Evolutionary conservation across 2,329 filamentous ascomycete genomes (phyloP).

Genomic region (Didymella pomorum): DNA sequence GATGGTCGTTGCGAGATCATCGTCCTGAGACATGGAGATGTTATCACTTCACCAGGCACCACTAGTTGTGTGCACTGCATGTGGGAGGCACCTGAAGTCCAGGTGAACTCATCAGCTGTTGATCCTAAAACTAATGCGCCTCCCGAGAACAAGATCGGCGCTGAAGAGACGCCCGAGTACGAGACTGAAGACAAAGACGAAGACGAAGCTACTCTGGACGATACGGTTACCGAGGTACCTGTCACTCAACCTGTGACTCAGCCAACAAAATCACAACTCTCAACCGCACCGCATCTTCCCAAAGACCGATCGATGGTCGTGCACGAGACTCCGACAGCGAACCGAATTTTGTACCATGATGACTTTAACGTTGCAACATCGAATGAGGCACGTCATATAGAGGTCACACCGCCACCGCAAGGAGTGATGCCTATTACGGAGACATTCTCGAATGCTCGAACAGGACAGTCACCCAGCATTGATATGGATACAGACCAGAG

Average conservation of each 20-base stretch:
- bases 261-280: slow-evolving; percentile 16
- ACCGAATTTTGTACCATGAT: slow-evolving; percentile 21
- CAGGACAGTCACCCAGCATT: slow-evolving; percentile 22
- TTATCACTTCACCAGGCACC: slow-evolving; percentile 26
- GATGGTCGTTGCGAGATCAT: slow-evolving; percentile 34
- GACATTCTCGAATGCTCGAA: slow-evolving; percentile 30
- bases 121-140: slow-evolving; percentile 16
- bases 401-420: background rate
- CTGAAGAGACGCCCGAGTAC: slow-evolving; percentile 23
- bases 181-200: slow-evolving; percentile 35
- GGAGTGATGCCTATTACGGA: background rate
- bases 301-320: slow-evolving; percentile 38
- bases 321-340: slow-evolving; percentile 44
- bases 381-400: background rate
- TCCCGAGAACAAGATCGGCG: slow-evolving; percentile 1
- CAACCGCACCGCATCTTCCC: slow-evolving; percentile 37
- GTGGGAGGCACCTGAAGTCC: slow-evolving; percentile 35
- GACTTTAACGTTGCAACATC: slow-evolving; percentile 6
- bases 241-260: slow-evolving; percentile 25
- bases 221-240: slow-evolving; percentile 30
- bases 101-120: slow-evolving; percentile 45
- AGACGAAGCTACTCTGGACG: slow-evolving; percentile 29
- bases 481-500: background rate
- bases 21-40: slow-evolving; percentile 41
- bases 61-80: slow-evolving; percentile 24